These are phyloP conservation scores for Cercospora sojina DNA, from an alignment of 2,329 filamentous ascomycete genomes.

Conservation along the genomic window DNA sequence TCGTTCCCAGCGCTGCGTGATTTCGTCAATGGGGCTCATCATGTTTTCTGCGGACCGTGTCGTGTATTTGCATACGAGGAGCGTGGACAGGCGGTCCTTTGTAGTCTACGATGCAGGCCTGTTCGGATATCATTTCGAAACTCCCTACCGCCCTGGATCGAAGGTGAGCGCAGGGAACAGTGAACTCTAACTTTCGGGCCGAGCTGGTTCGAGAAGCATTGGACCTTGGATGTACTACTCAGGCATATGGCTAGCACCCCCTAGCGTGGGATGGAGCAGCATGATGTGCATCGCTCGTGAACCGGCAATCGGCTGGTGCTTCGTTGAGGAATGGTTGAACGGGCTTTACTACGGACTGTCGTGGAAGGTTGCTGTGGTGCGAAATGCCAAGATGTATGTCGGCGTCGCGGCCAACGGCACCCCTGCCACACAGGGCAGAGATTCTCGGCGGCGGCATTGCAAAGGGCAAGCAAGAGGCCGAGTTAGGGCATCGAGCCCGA, in stretches of 20 bases:
- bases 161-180: background rate
- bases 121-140: background rate
- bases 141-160: background rate
- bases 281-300: background rate
- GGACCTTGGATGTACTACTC: background rate
- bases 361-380: background rate
- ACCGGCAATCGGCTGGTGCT: background rate
- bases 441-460: background rate
- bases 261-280: background rate
- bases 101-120: background rate
- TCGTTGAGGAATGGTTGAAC: background rate
- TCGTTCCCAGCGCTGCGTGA: background rate
- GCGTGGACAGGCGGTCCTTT: background rate
- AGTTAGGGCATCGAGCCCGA: background rate
- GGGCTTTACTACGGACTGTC: background rate
- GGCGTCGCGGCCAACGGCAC: background rate
- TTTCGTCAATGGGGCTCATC: background rate
- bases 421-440: background rate
- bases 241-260: background rate
- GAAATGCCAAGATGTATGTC: background rate
- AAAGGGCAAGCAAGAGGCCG: background rate
- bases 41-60: background rate
- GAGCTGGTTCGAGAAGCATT: background rate
- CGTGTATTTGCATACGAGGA: background rate
- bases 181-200: background rate